These are phyloP conservation scores for Apiospora phragmitis DNA, from an alignment of 2,329 filamentous ascomycete genomes.

Conservation along the genomic window DNA sequence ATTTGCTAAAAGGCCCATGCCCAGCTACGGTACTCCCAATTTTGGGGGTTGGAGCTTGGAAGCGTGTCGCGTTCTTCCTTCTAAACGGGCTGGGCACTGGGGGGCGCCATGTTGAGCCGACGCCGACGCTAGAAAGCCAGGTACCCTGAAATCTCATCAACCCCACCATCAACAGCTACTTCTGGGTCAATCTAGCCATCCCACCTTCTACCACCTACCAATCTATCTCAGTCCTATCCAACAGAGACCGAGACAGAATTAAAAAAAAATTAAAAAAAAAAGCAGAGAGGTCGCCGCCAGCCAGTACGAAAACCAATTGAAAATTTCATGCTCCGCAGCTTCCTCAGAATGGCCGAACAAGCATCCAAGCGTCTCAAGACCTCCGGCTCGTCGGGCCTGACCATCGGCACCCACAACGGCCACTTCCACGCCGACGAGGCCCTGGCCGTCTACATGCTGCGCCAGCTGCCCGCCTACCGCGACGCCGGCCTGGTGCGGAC, in stretches of 20 bases:
- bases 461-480: constrained; percentile 79
- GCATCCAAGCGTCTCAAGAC: constrained; percentile 85
- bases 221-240: neutral
- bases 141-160: constrained; percentile 8
- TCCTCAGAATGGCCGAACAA: constrained; percentile 63
- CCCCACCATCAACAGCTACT: neutral
- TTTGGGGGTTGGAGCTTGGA: neutral
- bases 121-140: neutral
- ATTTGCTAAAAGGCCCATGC: neutral
- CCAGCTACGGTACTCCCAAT: neutral
- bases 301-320: neutral
- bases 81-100: neutral
- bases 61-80: neutral
- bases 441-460: constrained; percentile 93
- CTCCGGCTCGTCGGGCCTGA: constrained; percentile 50
- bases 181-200: neutral
- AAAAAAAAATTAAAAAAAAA: no score
- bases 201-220: neutral
- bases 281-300: no score
- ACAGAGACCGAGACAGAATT: neutral
- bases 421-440: constrained; percentile 99
- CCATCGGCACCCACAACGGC: constrained; percentile 94
- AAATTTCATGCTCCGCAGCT: neutral
- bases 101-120: neutral
- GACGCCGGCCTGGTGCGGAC: constrained; percentile 78